Evolutionary conservation across 2,329 filamentous ascomycete species (phyloP).

Genomic region (Sclerotiophoma versabilis): DNA sequence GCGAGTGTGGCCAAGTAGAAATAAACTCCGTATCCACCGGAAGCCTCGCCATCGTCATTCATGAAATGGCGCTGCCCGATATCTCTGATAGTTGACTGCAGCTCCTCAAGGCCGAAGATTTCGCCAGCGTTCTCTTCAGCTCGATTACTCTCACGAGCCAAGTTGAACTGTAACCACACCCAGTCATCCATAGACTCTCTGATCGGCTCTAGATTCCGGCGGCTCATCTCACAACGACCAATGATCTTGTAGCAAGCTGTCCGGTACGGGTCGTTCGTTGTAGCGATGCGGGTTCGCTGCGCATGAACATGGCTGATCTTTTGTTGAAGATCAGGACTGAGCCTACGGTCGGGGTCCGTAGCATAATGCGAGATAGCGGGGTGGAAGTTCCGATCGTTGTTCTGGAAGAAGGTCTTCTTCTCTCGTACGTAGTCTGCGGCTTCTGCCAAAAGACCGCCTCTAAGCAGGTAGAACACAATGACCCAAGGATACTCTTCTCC

Average conservation of each 20-base stretch:
- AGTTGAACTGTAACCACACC: conserved; percentile 70
- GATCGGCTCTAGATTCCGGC: conserved; percentile 64
- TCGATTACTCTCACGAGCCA: conserved; percentile 68
- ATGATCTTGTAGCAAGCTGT: conserved; percentile 99
- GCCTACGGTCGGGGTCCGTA: conserved; percentile 74
- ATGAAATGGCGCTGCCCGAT: conserved; percentile 92
- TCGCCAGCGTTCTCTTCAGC: conserved; percentile 68
- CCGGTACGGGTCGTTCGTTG: conserved; percentile 90
- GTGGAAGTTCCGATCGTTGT: conserved; percentile 88
- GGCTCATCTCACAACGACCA: conserved; percentile 72
- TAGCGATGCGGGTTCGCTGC: conserved; percentile 81
- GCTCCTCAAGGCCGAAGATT: conserved; percentile 68
- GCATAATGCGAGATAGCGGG: conserved; percentile 88
- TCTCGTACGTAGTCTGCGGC: conserved; percentile 85
- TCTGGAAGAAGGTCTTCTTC: conserved; percentile 84
- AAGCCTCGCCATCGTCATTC: conserved; percentile 78
- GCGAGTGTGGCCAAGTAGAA: conserved; percentile 91
- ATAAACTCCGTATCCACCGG: conserved; percentile 83
- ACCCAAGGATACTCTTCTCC: conserved; percentile 90
- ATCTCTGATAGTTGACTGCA: conserved; percentile 82
- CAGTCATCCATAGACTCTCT: conserved; percentile 69
- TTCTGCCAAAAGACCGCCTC: conserved; percentile 83
- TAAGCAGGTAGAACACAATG: conserved; percentile 87
- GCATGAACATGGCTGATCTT: conserved; percentile 91
- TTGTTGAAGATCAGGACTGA: conserved; percentile 81